Conservation (phyloP, 768 basidiomycete genomes). For the Mycena maculata region DNA sequence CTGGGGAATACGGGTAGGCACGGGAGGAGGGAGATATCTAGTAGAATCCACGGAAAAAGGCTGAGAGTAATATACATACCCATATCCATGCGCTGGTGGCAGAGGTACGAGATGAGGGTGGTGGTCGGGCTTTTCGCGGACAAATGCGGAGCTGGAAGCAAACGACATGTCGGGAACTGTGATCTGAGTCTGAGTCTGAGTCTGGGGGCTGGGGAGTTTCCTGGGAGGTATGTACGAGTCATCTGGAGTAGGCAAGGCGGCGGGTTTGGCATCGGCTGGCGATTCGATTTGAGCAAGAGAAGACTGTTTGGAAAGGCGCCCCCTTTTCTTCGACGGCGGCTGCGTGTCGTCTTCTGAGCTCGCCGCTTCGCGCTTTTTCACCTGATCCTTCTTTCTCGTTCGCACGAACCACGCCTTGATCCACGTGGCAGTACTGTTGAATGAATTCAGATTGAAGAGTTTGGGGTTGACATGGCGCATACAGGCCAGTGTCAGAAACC, state of each 20-base stretch:
- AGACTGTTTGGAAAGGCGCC: background rate
- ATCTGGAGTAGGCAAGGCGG: constrained; percentile 5
- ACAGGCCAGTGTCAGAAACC: constrained; percentile 49
- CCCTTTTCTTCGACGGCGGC: constrained; percentile 2
- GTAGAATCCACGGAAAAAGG: background rate
- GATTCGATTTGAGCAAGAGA: background rate
- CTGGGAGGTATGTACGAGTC: background rate
- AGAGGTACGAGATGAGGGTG: background rate
- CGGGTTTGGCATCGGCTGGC: background rate
- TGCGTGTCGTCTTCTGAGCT: constrained; percentile 7
- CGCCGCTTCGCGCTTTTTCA: background rate
- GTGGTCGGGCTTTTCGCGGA: background rate
- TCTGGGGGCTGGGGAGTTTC: background rate
- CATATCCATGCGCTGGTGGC: background rate
- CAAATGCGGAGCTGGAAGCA: background rate
- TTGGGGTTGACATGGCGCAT: constrained; percentile 33
- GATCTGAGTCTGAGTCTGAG: background rate
- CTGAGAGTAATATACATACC: background rate
- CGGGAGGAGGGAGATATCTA: background rate
- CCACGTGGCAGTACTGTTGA: constrained; percentile 47
- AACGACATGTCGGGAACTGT: background rate
- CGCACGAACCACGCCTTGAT: constrained; percentile 48
- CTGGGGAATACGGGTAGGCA: background rate
- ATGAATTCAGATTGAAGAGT: background rate
- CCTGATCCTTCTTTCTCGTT: background rate